Conservation (phyloP, 1,284 basidiomycete species). For the Phylloboletellus chloephorus region DNA sequence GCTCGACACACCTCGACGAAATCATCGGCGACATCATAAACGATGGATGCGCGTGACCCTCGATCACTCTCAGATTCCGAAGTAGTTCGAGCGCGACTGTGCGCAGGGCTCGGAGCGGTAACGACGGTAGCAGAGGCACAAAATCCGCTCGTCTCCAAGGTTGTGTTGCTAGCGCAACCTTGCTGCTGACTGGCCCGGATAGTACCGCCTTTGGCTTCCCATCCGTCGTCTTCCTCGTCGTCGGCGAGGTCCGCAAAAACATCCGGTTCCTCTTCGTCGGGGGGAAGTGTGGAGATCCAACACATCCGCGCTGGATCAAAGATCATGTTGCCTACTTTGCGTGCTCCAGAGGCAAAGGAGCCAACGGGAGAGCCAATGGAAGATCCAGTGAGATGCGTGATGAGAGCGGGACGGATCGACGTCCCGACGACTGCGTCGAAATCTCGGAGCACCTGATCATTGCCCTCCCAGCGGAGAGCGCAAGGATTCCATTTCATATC, state of each 20-base stretch:
- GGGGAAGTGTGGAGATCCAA: slow-evolving; percentile 80
- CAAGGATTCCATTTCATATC: slow-evolving; percentile 97
- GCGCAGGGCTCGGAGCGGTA: slow-evolving; percentile 53
- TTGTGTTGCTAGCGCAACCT: slow-evolving; percentile 24
- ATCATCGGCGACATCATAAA: slow-evolving; percentile 66
- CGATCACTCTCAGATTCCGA: slow-evolving; percentile 73
- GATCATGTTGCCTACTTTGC: slow-evolving; percentile 94
- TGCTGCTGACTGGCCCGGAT: slow-evolving; percentile 63
- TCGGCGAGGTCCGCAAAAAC: slow-evolving; percentile 87
- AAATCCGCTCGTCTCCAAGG: slow-evolving; percentile 36
- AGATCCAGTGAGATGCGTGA: slow-evolving; percentile 83
- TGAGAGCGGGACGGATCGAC: slow-evolving; percentile 90
- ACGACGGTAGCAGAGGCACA: slow-evolving; percentile 36
- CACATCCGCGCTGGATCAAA: slow-evolving; percentile 93
- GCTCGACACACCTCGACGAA: slow-evolving; percentile 67
- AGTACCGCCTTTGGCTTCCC: slow-evolving; percentile 69
- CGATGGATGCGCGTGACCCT: slow-evolving; percentile 66
- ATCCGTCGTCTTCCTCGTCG: slow-evolving; percentile 70
- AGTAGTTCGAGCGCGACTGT: slow-evolving; percentile 56
- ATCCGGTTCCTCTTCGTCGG: slow-evolving; percentile 90
- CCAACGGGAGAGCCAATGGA: slow-evolving; percentile 75
- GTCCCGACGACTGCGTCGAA: slow-evolving; percentile 81
- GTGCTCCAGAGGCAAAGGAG: slow-evolving; percentile 69
- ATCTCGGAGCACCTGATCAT: slow-evolving; percentile 83
- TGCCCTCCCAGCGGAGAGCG: slow-evolving; percentile 92